phyloP scores from a whole-genome alignment of 306 rosid species.

The Sicyos edulis region DNA sequence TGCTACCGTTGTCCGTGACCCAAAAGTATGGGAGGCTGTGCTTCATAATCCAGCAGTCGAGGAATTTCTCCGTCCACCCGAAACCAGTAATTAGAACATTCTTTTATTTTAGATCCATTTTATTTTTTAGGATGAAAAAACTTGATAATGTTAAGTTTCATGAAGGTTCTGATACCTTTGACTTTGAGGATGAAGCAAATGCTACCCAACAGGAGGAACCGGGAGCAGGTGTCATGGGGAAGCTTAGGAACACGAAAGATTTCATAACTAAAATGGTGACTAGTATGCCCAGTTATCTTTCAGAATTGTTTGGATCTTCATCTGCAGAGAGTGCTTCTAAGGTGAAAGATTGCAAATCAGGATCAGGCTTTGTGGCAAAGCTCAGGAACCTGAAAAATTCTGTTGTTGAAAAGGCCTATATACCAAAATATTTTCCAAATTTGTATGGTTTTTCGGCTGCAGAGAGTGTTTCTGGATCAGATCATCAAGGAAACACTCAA shows the following conservation, averaged over 20 bases:
- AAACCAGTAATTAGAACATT: constrained; percentile 24
- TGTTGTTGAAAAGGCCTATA: constrained; percentile 36
- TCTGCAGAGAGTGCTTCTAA: constrained; percentile 22
- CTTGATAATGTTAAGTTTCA: not conserved
- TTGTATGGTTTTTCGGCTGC: constrained; percentile 36
- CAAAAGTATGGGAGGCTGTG: constrained; percentile 51
- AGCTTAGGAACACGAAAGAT: constrained; percentile 34
- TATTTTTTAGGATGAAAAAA: not conserved
- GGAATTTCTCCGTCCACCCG: constrained; percentile 34
- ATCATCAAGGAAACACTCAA: constrained; percentile 22
- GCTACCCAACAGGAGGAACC: constrained; percentile 5
- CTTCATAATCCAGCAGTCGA: constrained; percentile 41
- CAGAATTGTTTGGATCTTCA: constrained; percentile 44
- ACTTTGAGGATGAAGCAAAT: not conserved
- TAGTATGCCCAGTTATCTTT: constrained; percentile 32
- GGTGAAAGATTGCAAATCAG: constrained; percentile 7
- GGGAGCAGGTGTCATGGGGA: constrained; percentile 1
- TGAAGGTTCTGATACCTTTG: not conserved
- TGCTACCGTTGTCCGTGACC: constrained; percentile 53
- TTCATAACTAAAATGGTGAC: constrained; percentile 38
- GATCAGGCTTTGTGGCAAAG: constrained; percentile 8
- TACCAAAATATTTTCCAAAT: constrained; percentile 36
- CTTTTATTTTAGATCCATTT: constrained; percentile 3
- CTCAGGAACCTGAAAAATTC: constrained; percentile 38
- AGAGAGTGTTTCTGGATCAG: constrained; percentile 27